Evolutionary conservation across 805 yeast genomes (phyloP), one percentile per base, ranked within the genome.

Genomic region (Yarrowia bubula): DNA sequence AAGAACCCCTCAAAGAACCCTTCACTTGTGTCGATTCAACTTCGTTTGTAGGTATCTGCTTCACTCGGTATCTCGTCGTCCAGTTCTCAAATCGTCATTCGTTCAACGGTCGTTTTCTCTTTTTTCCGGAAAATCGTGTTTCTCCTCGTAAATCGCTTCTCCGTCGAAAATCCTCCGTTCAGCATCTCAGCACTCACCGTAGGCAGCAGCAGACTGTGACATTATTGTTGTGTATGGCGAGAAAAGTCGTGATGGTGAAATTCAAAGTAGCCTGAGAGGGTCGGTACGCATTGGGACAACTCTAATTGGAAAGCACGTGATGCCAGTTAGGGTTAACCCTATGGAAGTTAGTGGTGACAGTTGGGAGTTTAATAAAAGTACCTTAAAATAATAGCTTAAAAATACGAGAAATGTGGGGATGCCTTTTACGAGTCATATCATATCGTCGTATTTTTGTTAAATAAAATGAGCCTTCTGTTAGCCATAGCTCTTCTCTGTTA

Each of bases 171-270:
- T 35, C 39, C 44, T 33, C 22, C 55, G 58, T 39, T 33, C 39
- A 11, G 41, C 65, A 57, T n/a, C 10, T 33, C 39, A 31, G 37
- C 47, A 65, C 71, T 53, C 60, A 72, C 75, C 76, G 89, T 91
- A 92, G 75, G 97, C 89, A 78, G 91, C 90, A 78, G 93, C 87
- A 77, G 96, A 86, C 86, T 92, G 76, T 66, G 76, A 74, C 77
- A 74, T 75, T 71, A 60, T 73, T 63, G 63, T 68, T 51, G 58
- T 63, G 50, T 61, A 64, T 67, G 64, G 39, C 55, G 53, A 46
- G 42, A 38, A 65, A 37, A 39, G 65, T 65, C 53, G 47, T 33
- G 42, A n/a, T 66, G 51, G 64, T 33, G 51, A 58, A 58, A 58
- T 58, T 58, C 51, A 48, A 50, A 53, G 64, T 57, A 55, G 66